These are phyloP conservation scores for Platanthera guangdongensis DNA, from an alignment of 106 monocot species.

Conservation along the genomic window DNA sequence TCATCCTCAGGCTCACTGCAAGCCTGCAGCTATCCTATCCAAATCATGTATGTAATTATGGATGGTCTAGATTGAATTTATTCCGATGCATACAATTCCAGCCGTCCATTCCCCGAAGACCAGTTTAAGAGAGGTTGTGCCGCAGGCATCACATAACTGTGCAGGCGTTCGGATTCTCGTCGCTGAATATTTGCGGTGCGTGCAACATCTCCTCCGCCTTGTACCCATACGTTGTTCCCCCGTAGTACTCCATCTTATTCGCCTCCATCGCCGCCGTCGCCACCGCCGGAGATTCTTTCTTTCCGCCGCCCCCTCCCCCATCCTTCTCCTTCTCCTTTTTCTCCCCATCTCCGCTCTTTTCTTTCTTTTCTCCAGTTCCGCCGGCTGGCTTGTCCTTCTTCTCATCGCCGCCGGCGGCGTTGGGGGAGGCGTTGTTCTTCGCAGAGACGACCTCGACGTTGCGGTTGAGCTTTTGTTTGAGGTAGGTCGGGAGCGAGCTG, in stretches of 20 bases:
- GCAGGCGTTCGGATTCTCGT: slow-evolving; percentile 13
- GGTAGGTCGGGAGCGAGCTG: background rate
- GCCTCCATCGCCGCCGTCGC: background rate
- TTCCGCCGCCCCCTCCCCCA: background rate
- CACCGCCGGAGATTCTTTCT: background rate
- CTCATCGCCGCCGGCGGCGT: background rate
- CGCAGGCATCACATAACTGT: slow-evolving; percentile 2
- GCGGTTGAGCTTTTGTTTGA: slow-evolving; percentile 11
- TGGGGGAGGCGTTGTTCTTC: too few species aligned
- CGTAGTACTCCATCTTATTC: slow-evolving; percentile 5
- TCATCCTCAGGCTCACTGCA: background rate
- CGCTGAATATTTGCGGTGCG: slow-evolving; percentile 4
- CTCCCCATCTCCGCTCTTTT: background rate
- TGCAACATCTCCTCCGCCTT: slow-evolving; percentile 6
- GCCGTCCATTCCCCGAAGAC: too few species aligned
- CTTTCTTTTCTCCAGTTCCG: background rate
- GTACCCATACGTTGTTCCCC: slow-evolving; percentile 1
- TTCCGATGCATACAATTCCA: too few species aligned
- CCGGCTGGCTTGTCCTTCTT: slow-evolving; percentile 1
- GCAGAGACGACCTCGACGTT: background rate
- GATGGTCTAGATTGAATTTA: too few species aligned
- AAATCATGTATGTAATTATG: too few species aligned
- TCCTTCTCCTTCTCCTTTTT: background rate
- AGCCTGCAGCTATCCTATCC: too few species aligned
- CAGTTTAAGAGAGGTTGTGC: background rate